Evolutionary conservation across 805 yeast genomes (phyloP).

Genomic region (Cyberlindnera nakhonratchasimensis): DNA sequence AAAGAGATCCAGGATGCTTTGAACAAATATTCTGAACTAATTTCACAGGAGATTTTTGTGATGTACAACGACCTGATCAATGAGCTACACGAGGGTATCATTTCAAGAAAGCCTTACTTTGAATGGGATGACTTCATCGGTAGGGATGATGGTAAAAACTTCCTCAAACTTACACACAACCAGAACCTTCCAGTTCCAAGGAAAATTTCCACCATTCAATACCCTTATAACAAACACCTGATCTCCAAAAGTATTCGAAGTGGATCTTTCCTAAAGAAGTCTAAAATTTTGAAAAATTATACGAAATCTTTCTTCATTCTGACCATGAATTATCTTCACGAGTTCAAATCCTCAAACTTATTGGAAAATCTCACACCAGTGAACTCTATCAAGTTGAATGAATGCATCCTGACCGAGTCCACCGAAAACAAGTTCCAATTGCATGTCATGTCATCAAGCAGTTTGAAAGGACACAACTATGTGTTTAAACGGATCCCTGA

Average conservation of each 20-base stretch:
- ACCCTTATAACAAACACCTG: slow-evolving; percentile 65
- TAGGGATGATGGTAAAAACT: slow-evolving; percentile 62
- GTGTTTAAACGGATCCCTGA: slow-evolving; percentile 62
- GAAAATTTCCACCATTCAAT: slow-evolving; percentile 55
- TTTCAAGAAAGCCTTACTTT: slow-evolving; percentile 66
- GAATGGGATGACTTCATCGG: slow-evolving; percentile 87
- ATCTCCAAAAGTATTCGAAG: slow-evolving; percentile 65
- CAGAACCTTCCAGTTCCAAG: slow-evolving; percentile 53
- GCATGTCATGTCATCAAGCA: slow-evolving; percentile 57
- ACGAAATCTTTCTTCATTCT: slow-evolving; percentile 84
- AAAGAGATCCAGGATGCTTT: slow-evolving; percentile 80
- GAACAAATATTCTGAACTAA: slow-evolving; percentile 62
- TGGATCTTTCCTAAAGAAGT: slow-evolving; percentile 80
- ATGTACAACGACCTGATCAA: slow-evolving; percentile 64
- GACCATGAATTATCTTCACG: slow-evolving; percentile 84
- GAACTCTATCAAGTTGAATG: slow-evolving; percentile 72
- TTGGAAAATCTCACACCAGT: slow-evolving; percentile 75
- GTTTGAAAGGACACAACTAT: slow-evolving; percentile 79
- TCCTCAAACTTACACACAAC: slow-evolving; percentile 33
- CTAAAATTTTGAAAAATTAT: slow-evolving; percentile 85
- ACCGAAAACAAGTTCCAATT: slow-evolving; percentile 59
- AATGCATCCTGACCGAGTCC: slow-evolving; percentile 78
- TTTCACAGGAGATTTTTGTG: slow-evolving; percentile 70
- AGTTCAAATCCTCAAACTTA: slow-evolving; percentile 77
- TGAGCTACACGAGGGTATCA: slow-evolving; percentile 62